Evolutionary conservation across 2,329 filamentous ascomycete genomes (phyloP).

Genomic region (Alternaria solani): DNA sequence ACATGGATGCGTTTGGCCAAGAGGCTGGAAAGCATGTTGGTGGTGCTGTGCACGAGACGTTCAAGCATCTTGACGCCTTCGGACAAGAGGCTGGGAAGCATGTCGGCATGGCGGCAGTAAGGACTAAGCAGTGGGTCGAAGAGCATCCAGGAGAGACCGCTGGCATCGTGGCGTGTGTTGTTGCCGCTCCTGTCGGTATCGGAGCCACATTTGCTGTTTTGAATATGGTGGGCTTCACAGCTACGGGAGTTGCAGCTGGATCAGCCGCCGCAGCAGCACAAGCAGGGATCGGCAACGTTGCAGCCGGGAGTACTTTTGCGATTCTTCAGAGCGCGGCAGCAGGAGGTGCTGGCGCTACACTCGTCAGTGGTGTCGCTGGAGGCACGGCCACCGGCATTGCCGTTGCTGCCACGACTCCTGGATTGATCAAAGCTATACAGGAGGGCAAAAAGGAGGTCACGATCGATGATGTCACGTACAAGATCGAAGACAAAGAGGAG

Average conservation of each 20-base stretch:
- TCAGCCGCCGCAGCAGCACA: conserved; percentile 25
- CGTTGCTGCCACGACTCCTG: conserved; percentile 11
- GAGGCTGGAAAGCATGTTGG: conserved; percentile 8
- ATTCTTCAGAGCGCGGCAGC: conserved; percentile 30
- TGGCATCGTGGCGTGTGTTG: conserved; percentile 15
- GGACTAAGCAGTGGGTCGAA: conserved; percentile 19
- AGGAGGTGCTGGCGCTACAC: conserved; percentile 19
- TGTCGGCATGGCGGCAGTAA: background rate
- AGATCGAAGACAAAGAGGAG: background rate
- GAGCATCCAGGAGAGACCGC: conserved; percentile 18
- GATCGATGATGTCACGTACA: background rate
- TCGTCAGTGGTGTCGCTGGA: conserved; percentile 24
- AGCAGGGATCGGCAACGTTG: conserved; percentile 23
- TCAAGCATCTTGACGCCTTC: conserved; percentile 3
- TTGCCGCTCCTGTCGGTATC: conserved; percentile 15
- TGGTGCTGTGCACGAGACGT: background rate
- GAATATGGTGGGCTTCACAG: conserved; percentile 17
- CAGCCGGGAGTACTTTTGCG: conserved; percentile 24
- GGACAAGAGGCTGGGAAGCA: conserved; percentile 16
- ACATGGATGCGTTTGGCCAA: conserved; percentile 6
- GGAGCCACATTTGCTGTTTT: conserved; percentile 6
- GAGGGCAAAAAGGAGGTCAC: background rate
- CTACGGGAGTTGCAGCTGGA: conserved; percentile 20
- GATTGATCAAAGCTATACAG: conserved; percentile 5
- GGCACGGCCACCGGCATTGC: conserved; percentile 5